Evolutionary conservation across 202 grass and related monocot species (phyloP), one percentile per base, ranked within the genome.

Genomic region (Tripidium arundinaceum): DNA sequence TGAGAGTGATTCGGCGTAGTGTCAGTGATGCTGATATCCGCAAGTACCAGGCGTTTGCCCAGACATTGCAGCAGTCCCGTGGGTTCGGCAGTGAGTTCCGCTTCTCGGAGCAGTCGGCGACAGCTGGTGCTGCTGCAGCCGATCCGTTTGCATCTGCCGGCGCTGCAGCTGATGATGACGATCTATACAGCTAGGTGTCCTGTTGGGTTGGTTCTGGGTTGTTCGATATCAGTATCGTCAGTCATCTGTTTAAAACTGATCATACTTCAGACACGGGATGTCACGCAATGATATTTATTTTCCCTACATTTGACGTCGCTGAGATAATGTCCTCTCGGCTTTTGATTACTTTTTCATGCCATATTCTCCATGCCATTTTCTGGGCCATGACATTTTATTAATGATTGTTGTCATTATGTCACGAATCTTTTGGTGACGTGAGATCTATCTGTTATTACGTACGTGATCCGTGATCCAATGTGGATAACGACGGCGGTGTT

Each of bases 31-130:
- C 93, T 0, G 93, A 93, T 50, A 93, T 97, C 19, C 75, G 90
- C n/a, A 97, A 97, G 38, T 97, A 97, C 68, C 93, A 97, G 75
- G 90, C 93, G 3, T 97, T 94, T 6, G 94, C 91, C 0, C 94
- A 97, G 85, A 94, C 91, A 19, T 59, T 97, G 72, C 91, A 97
- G 87, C 94, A 97, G 65, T 92, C 91, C 5, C 88, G 94, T 5
- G 89, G 91, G 8, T 85, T 94, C 0, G 91, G 94, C 62, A 92
- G 84, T 0, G 94, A 97, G 83, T 97, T 97, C 89, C 91, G 94
- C 45, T 97, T 97, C 62, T 69, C 85, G 1, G 89, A 90, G 13
- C 85, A 79, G 28, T 72, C 91, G 11, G 63, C 90, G 15, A n/a
- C 83, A 0, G 81, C 57, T 6, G 72, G 72, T 15, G 79, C 75